Evolutionary conservation across 2,329 filamentous ascomycete genomes (phyloP).

Genomic region (Phialocephala sp.): DNA sequence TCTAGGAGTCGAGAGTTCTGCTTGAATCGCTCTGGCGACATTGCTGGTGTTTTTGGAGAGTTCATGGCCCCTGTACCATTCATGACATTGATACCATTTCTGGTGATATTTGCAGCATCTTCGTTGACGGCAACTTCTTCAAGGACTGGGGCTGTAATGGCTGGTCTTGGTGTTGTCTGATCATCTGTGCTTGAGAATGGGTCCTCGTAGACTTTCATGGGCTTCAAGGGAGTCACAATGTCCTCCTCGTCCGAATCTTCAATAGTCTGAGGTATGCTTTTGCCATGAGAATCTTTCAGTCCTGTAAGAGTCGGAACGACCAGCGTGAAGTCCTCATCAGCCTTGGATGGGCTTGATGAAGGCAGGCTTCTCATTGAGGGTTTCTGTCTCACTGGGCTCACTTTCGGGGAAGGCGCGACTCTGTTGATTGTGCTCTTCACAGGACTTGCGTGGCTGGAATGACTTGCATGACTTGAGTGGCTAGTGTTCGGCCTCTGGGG

Average conservation of each 20-base stretch:
- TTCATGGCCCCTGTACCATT: conserved; percentile 23
- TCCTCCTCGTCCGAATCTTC: conserved; percentile 48
- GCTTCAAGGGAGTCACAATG: conserved; percentile 36
- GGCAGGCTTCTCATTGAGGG: conserved; percentile 26
- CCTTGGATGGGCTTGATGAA: conserved; percentile 49
- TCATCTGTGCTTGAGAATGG: conserved; percentile 57
- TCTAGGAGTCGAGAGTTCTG: conserved; percentile 69
- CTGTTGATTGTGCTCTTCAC: conserved; percentile 43
- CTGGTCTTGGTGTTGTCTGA: conserved; percentile 52
- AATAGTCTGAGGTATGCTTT: conserved; percentile 45
- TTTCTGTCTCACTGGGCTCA: conserved; percentile 34
- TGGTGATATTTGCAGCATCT: conserved; percentile 42
- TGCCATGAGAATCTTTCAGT: conserved; percentile 40
- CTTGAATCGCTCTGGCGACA: conserved; percentile 58
- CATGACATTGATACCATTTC: conserved; percentile 27
- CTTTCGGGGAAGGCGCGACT: conserved; percentile 25
- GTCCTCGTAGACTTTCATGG: conserved; percentile 65
- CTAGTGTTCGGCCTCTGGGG: conserved; percentile 43
- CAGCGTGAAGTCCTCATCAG: conserved; percentile 60
- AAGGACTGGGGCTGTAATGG: conserved; percentile 55
- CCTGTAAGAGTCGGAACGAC: conserved; percentile 55
- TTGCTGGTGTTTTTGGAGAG: conserved; percentile 29
- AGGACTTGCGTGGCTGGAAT: conserved; percentile 49
- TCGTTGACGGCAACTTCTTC: conserved; percentile 67
- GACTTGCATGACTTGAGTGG: conserved; percentile 42